Base-by-base conservation (phyloP, 2,329 filamentous ascomycete species). In the Fusarium dimerum region DNA sequence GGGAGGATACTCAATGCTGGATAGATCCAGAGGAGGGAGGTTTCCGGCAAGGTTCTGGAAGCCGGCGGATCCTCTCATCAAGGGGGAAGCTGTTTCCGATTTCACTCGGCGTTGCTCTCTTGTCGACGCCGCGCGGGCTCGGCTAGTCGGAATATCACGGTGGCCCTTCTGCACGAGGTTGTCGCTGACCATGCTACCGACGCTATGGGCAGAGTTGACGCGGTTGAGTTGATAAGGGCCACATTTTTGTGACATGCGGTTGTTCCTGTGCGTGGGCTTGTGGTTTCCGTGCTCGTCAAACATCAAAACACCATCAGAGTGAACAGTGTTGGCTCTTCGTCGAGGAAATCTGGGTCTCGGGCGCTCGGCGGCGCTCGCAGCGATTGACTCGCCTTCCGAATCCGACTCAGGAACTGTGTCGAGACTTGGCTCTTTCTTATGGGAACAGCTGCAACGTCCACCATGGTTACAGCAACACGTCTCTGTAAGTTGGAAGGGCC, bases 381-480 rank as follows among this genome's bases (percentile, higher is more conserved):
- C 56, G 30, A 66, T 65, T 43, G 70, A 64, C 50, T 79, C 76
- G 54, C 75, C 71, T 59, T 86, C 79, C 55, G 83, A 81, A 65
- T 85, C 80, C 56, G 83, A 83, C 68, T 88, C 85, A 48, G 82
- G 83, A 15, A 87, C 84, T 2, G 84, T 81, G 63, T 86, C 83
- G 53, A 87, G 77, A 58, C 60, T 64, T 43, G 74, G 73, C 64
- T 87, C 84, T 70, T 84, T 86, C 73, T 87, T 87, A 66, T 80
- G 71, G 50, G 78, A 77, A 69, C 86, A 89, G 49, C 82, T 82
- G 75, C 86, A 89, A 62, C 81, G 81, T 43, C 80, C 83, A 57
- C 85, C 86, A 63, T 88, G 85, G 68, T 86, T 87, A 71, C 85
- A 88, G 72, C 84, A 87, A 70, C 86, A 89, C 62, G 81, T 86